phyloP scores from a whole-genome alignment of 1,284 basidiomycete genomes.

The Papiliotrema laurentii region DNA sequence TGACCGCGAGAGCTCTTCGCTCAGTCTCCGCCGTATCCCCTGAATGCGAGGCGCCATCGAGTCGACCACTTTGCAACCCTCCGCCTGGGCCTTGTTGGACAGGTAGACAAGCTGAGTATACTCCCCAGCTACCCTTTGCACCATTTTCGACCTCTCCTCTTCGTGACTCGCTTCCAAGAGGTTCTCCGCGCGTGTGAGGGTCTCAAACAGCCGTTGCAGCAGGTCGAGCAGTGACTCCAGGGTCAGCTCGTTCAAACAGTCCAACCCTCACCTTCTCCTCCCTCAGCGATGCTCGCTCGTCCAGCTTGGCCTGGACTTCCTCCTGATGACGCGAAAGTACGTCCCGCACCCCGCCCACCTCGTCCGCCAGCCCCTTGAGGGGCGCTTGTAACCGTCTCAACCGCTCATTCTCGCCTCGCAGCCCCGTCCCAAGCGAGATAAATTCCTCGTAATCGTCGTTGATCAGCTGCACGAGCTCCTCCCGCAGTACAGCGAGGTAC shows the following conservation, averaged over 20 bases:
- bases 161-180: conserved; percentile 54
- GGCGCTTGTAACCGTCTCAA: conserved; percentile 65
- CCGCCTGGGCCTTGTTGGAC: conserved; percentile 68
- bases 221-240: conserved; percentile 72
- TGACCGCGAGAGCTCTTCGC: conserved; percentile 74
- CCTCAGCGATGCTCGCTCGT: conserved; percentile 64
- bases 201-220: conserved; percentile 82
- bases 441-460: conserved; percentile 98
- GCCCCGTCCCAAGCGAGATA: conserved; percentile 85
- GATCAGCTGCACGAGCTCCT: conserved; percentile 89
- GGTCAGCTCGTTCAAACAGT: background rate
- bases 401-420: conserved; percentile 73
- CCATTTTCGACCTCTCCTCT: conserved; percentile 57
- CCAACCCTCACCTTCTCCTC: conserved; percentile 67
- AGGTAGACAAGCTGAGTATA: conserved; percentile 92
- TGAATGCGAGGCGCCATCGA: conserved; percentile 74
- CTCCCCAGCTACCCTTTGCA: conserved; percentile 79
- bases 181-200: conserved; percentile 72
- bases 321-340: conserved; percentile 55
- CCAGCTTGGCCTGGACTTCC: conserved; percentile 70
- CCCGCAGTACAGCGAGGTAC: conserved; percentile 76
- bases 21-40: conserved; percentile 70
- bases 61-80: conserved; percentile 71
- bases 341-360: conserved; percentile 54
- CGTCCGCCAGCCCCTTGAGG: conserved; percentile 58